Evolutionary conservation across 2,329 filamentous ascomycete species (phyloP), one percentile per base, ranked within the genome.

Genomic region (Verticillium isaacii): DNA sequence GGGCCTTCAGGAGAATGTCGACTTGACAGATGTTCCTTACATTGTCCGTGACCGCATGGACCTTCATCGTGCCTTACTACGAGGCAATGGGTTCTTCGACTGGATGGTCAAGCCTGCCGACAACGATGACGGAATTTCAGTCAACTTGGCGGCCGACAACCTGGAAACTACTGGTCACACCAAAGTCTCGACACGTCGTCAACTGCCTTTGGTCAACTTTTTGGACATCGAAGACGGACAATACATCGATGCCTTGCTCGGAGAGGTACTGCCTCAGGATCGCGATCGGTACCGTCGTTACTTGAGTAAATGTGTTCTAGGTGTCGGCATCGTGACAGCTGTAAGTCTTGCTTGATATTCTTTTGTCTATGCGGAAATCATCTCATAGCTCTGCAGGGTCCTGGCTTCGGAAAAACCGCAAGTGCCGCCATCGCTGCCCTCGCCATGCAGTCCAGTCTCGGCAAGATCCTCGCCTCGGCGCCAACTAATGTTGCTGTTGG

Each of bases 391-490:
- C 1, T 29, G 12, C 56, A 68, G 66, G 58, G 57, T 0, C 57
- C 67, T 17, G 67, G 66, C 0, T 66, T 63, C 7, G 68, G 66
- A 0, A 70, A 68, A 17, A 69, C 68, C 0, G 54, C 63, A 0
- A 11, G 50, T 19, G 19, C 63, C 0, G 62, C 65, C n/a, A 60
- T 58, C 0, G 58, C 39, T 0, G 15, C 65, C 0, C 41, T 70
- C 0, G 61, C 61, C 0, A 65, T 70, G 56, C 12, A 60, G 0
- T 57, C 36, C 15, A 64, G 19, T 1, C 15, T 68, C 1, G 64
- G 63, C 1, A 17, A 32, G 1, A 37, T 68, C 6, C 61, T 61
- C 17, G 62, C 55, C 23, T 62, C 60, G 15, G 68, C 59, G 1
- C 66, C 67, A 2, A 66, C 62, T 2, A 55, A 66, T 41, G 60